Evolutionary conservation across 345 rosid genomes (phyloP), one percentile per base, ranked within the genome.

Genomic region (Hibiscus mutabilis): DNA sequence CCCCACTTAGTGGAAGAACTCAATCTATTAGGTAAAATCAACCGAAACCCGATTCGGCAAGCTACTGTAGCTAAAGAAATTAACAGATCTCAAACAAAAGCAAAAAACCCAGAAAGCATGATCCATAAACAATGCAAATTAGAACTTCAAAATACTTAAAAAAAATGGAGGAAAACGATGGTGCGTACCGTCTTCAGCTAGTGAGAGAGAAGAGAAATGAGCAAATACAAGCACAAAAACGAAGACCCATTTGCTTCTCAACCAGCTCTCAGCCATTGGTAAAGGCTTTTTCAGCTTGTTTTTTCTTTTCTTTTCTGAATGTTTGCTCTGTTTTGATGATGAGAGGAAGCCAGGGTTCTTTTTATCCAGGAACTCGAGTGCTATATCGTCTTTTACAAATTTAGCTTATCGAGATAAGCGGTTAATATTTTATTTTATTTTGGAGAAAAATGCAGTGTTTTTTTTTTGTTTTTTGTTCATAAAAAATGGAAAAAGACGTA

Each of bases 141-240:
- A 55, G 65, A 40, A 21, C 40, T 46, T 13, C 0, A 37, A 66
- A 8, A 33, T 37, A 9, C 37, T 10, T 3, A 3, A 57, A 1
- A 31, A 46, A 18, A 57, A 15, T 22, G 7, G 57, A 40, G 61
- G 16, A 29, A 46, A 35, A 37, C 35, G 66, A 46, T 16, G 58
- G 77, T 31, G 69, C 81, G 29, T 85, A 92, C 97, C 97, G 79
- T 92, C 97, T 58, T 89, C 90, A 2, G 82, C 63, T 66, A 84
- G 77, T 44, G 81, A 79, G 31, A 79, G 57, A 53, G 87, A 6
- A 27, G 87, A 71, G 19, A 76, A 81, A 70, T 77, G 74, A 66
- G 80, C 75, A 24, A 79, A 70, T 68, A 90, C 62, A 69, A 87
- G 72, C 77, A 83, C 15, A 33, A 70, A 64, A 57, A 82, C 21